Conservation (phyloP, 225 moss, liverwort and hornwort species). For the Straminergon stramineum region DNA sequence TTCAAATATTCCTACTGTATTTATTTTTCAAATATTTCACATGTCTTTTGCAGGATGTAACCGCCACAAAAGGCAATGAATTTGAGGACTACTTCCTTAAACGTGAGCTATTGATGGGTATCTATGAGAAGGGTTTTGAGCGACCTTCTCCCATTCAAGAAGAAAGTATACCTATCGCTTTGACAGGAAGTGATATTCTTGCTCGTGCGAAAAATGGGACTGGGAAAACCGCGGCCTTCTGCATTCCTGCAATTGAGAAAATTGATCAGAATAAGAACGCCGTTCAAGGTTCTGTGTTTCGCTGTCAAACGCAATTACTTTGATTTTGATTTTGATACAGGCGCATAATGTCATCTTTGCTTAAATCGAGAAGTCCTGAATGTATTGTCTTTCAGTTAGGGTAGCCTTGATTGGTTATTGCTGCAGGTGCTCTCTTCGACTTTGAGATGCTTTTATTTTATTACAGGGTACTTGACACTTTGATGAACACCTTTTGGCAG, state of each 20-base stretch:
- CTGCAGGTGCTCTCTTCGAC: neutral
- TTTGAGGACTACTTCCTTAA: conserved; percentile 60
- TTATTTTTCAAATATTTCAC: neutral
- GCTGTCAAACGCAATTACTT: neutral
- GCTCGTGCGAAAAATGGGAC: conserved; percentile 61
- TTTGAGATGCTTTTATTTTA: neutral
- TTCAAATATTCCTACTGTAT: neutral
- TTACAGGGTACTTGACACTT: neutral
- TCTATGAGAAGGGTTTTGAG: conserved; percentile 60
- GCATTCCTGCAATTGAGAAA: conserved; percentile 64
- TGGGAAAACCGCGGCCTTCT: conserved; percentile 56
- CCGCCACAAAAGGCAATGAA: conserved; percentile 56
- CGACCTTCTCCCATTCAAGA: conserved; percentile 59
- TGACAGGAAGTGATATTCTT: conserved; percentile 55
- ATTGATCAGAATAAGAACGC: conserved; percentile 60
- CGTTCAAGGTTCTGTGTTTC: conserved; percentile 36
- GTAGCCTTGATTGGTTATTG: neutral
- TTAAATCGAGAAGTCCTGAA: neutral
- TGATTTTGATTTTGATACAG: neutral
- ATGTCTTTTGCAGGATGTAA: conserved; percentile 36
- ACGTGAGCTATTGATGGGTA: conserved; percentile 61
- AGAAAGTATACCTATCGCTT: conserved; percentile 57
- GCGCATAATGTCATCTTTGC: too few relatives aligned
- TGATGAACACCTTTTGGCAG: neutral
- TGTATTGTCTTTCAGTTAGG: neutral